A percentile compares a stretch with the other conserved stretches of the same genome.
These are phyloP conservation scores for Pinus taeda DNA, from an alignment of 75 land plant genomes.

Conservation along the genomic window DNA sequence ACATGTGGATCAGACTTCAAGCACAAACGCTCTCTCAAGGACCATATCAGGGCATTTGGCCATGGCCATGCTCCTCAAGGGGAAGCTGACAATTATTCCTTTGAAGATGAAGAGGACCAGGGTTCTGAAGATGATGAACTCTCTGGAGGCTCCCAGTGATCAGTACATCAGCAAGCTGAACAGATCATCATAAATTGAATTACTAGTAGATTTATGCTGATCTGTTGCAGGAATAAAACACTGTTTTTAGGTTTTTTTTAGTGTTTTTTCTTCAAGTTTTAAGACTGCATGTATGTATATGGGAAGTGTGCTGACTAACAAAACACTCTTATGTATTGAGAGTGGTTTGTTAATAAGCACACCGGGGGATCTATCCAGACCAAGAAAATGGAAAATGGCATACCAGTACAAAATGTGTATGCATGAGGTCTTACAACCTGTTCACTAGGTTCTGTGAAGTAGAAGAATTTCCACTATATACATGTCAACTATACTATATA, in stretches of 20 bases:
- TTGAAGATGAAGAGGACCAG: conserved; percentile 45
- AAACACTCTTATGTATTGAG: conserved; percentile 5
- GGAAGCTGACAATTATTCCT: conserved; percentile 22
- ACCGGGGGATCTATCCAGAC: neutral
- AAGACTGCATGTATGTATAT: neutral
- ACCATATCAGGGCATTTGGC: conserved; percentile 87
- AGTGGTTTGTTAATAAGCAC: conserved; percentile 11
- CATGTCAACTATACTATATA: neutral
- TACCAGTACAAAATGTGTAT: neutral
- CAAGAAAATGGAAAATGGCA: neutral
- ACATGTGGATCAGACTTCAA: conserved; percentile 84
- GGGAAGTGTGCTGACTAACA: neutral
- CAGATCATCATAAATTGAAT: neutral
- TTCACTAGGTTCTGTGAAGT: conserved; percentile 8
- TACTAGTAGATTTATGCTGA: neutral
- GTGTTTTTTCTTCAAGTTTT: neutral
- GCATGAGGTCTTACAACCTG: neutral
- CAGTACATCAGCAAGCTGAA: neutral
- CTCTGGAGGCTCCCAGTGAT: neutral
- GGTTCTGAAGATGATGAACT: conserved; percentile 45
- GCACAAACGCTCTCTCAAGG: conserved; percentile 88
- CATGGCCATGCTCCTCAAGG: conserved; percentile 69
- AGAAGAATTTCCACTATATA: conserved; percentile 7
- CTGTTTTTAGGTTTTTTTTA: neutral
- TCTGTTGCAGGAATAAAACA: neutral